phyloP scores from a whole-genome alignment of 805 yeast genomes.

The Candida vaughaniae region DNA sequence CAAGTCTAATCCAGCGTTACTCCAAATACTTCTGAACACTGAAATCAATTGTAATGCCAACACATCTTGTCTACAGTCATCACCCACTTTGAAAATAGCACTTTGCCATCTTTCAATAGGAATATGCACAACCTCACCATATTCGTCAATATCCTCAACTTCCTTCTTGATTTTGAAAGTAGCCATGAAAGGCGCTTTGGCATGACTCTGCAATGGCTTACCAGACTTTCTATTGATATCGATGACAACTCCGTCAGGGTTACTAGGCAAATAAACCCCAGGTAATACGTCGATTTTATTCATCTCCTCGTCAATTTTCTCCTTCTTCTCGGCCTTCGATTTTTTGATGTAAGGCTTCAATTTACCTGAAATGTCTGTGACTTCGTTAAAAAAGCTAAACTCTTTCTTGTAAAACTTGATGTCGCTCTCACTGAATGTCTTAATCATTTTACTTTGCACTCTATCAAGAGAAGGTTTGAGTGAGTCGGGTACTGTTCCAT shows the following conservation, averaged over 20 bases:
- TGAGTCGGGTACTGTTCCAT: constrained; percentile 72
- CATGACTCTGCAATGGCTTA: constrained; percentile 93
- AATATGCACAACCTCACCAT: constrained; percentile 26
- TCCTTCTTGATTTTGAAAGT: constrained; percentile 79
- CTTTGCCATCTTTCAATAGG: constrained; percentile 78
- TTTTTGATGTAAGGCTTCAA: constrained; percentile 92
- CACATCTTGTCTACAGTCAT: constrained; percentile 97
- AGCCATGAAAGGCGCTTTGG: constrained; percentile 98
- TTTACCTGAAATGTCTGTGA: constrained; percentile 91
- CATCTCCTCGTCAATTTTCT: constrained; percentile 96
- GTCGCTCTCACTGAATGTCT: constrained; percentile 60
- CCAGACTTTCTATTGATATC: constrained; percentile 93
- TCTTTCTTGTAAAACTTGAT: constrained; percentile 72
- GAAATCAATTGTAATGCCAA: constrained; percentile 89
- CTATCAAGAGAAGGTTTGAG: constrained; percentile 81
- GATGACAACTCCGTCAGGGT: constrained; percentile 92
- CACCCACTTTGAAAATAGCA: constrained; percentile 98
- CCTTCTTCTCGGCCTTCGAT: constrained; percentile 93
- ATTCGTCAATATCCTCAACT: constrained; percentile 43
- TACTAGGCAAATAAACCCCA: constrained; percentile 91
- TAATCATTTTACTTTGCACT: constrained; percentile 64
- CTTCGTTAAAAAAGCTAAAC: constrained; percentile 85
- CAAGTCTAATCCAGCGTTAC: constrained; percentile 80
- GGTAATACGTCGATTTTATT: constrained; percentile 32
- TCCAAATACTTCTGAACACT: constrained; percentile 89